Base-by-base conservation (phyloP, 2,329 filamentous ascomycete species). In the Metarhizium humberi region DNA sequence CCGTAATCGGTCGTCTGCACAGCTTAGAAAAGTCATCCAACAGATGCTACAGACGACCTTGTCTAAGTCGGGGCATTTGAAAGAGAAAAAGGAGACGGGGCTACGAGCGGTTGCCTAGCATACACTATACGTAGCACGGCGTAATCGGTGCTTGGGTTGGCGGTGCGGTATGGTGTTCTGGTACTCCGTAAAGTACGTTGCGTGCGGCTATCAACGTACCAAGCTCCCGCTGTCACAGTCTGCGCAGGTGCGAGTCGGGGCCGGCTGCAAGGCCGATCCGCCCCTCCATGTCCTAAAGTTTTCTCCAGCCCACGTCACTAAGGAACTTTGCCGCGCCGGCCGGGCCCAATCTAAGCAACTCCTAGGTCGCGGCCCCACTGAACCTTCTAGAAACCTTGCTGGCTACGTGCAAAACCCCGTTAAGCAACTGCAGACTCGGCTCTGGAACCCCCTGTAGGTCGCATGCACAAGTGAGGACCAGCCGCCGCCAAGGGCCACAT, bases 351-450 rank as follows among this genome's bases (percentile, higher is more conserved):
- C 42, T 16, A 3, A 20, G 6, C 42, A 13, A 13, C 13, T 14
- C 40, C n/a, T 14, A 45, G 42, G 42, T 16, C 6, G n/a, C n/a
- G 16, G 42, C 63, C 69, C 72, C 72, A 74, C 71, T 69, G 72
- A 75, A 75, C 62, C 69, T 75, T 75, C 73, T 72, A 73, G 73
- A 75, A 74, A 63, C 63, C 55, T 61, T 54, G 62, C 55, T 56
- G 61, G 55, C 57, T 73, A 71, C 58, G 51, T 67, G 68, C 69
- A 74, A 64, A 52, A 51, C 66, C 67, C 61, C 71, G 56, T 57
- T 60, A 57, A 34, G 13, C 13, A 40, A 29, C 50, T 45, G 36
- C 30, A 45, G 16, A 18, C 42, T 45, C 18, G 42, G 42, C 42
- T 40, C 38, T 20, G n/a, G 16, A 3, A 1, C 42, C 48, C 43